Evolutionary conservation across 257 asterid species (phyloP).

Genomic region (Solanum tarijense): DNA sequence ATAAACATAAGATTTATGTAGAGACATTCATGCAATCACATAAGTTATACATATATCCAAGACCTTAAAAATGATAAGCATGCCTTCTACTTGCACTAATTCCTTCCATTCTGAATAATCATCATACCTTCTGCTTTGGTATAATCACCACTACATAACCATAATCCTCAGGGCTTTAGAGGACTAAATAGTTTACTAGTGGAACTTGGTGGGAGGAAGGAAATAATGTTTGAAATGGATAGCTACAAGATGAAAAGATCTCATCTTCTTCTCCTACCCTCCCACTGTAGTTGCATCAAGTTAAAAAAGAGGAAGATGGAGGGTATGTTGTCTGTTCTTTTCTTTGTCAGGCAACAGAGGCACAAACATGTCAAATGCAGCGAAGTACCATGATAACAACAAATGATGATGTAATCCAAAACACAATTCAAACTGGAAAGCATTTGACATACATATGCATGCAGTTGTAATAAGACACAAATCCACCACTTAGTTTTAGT

Average conservation of each 20-base stretch:
- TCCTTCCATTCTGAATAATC: background rate
- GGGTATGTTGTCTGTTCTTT: background rate
- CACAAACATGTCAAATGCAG: background rate
- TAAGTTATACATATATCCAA: background rate
- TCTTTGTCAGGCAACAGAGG: background rate
- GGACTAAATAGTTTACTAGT: background rate
- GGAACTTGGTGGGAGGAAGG: background rate
- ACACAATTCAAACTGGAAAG: background rate
- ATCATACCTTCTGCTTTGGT: background rate
- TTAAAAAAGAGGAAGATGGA: background rate
- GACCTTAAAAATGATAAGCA: background rate
- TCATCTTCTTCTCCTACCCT: background rate
- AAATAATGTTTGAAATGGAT: background rate
- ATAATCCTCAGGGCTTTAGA: background rate
- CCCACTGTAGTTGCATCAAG: background rate
- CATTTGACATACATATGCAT: conserved; percentile 1
- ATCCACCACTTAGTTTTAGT: background rate
- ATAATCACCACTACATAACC: background rate
- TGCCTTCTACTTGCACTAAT: background rate
- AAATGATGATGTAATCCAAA: background rate
- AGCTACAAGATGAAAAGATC: background rate
- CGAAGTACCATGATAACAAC: background rate
- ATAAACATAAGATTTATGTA: background rate
- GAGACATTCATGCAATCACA: background rate
- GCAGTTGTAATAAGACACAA: background rate